Base-by-base conservation (phyloP, 2,329 filamentous ascomycete species). In the Teratosphaeria nubilosa region DNA sequence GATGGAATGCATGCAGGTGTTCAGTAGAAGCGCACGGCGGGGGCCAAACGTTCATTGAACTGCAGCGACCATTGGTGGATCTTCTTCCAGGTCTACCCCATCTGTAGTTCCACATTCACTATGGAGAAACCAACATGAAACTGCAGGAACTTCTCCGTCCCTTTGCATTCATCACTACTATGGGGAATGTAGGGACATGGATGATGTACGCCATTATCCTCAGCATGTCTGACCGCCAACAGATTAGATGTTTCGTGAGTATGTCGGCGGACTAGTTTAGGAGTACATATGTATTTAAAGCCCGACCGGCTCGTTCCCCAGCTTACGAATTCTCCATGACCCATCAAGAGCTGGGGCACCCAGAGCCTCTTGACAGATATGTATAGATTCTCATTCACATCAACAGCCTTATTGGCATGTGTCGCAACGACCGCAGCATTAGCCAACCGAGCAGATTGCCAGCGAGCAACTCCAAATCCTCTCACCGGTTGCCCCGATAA, bases 401-500 rank as follows among this genome's bases (percentile, higher is more conserved):
- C 22, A 10, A 48, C 20, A 22, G 41, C 41, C 41, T n/a, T 53
- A 20, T 22, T 53, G 51, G 25, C 16, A 53, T n/a, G 4, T 25
- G 7, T 25, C 16, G 37, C 41, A 51, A 32, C 50, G 31, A 56
- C 30, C 3, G 10, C 24, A 50, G 56, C 59, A 14, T 30, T 4
- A 5, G 50, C 30, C 34, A 45, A 48, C 25, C 56, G 59, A 14
- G 37, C 52, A 34, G 48, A 27, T 65, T 76, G 74, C 57, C 75
- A 77, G 63, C 61, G 64, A 20, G 71, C 73, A 0, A 73, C 72
- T 1, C 62, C 56, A 11, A 64, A 73, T 20, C 72, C 73, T 5
- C 65, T 76, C 3, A 65, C 70, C 7, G 75, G 73, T 11, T 78
- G 76, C 60, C 73, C 74, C 1, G 51, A 62, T 27, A 63, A 65